A percentile compares a stretch with the other conserved stretches of the same genome.
phyloP scores from a whole-genome alignment of 225 moss, liverwort and hornwort genomes.

The Sphagnum tenellum region DNA sequence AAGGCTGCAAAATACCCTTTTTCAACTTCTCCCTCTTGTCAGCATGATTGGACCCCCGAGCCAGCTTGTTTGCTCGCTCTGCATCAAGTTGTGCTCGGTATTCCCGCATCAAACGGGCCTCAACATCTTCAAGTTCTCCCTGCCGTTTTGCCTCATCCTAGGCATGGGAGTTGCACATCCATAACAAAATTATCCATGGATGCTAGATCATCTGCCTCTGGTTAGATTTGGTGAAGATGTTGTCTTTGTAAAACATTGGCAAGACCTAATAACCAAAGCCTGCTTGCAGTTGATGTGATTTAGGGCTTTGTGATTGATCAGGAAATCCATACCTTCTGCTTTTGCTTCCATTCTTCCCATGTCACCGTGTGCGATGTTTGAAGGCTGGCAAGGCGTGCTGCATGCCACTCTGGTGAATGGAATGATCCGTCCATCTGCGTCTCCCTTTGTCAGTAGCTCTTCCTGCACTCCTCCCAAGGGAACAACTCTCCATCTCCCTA shows the following conservation, averaged over 20 bases:
- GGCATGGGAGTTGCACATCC: no score
- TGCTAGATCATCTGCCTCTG: no score
- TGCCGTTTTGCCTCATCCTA: slow-evolving; percentile 97
- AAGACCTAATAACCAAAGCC: not conserved
- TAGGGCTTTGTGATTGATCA: no score
- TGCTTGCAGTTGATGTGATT: not conserved
- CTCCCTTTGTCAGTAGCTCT: slow-evolving; percentile 98
- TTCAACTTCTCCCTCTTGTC: slow-evolving; percentile 74
- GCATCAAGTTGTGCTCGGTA: slow-evolving; percentile 98
- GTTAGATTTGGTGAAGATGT: no score
- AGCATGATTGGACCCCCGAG: slow-evolving; percentile 82
- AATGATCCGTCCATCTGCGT: slow-evolving; percentile 99
- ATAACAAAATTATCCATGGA: no score
- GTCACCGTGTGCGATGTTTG: slow-evolving; percentile 99
- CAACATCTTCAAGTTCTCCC: slow-evolving; percentile 94
- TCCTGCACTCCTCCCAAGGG: slow-evolving; percentile 24
- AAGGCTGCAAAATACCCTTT: slow-evolving; percentile 38
- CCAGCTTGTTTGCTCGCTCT: slow-evolving; percentile 89
- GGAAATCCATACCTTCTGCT: slow-evolving; percentile 67
- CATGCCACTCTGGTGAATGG: slow-evolving; percentile 99
- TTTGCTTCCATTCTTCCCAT: slow-evolving; percentile 99
- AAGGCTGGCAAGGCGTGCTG: slow-evolving; percentile 98
- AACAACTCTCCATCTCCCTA: slow-evolving; percentile 8
- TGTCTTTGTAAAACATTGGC: not conserved
- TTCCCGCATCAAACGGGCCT: slow-evolving; percentile 90